Evolutionary conservation across 1,284 basidiomycete genomes (phyloP), one percentile per base, ranked within the genome.

Genomic region (Tylopilus sp.): DNA sequence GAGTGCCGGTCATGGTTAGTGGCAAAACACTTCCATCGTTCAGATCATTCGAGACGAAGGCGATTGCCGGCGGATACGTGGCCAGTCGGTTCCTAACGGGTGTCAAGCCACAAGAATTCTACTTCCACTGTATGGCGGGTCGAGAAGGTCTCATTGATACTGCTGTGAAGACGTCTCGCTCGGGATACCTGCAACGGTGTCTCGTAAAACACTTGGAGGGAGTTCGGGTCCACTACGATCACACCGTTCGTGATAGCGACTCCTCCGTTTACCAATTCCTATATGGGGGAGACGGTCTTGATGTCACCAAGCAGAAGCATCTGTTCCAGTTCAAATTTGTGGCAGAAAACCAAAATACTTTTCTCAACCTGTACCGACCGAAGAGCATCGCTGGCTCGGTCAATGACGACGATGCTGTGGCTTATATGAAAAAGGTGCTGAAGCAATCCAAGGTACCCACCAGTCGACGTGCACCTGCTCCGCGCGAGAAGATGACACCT

Each of bases 51-150:
- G 97, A 99, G 71, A 99, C 97, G 5, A 89, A 86, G 49, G 93
- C 96, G 1, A 91, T 97, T 54, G 96, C 97, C 15, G 97, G 97
- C 69, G 97, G 97, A n/a, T 99, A 97, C 69, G 92, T 99, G 43
- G 93, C 92, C n/a, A 97, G 95, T 68, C 92, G 97, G 44, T 99
- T 99, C 82, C 81, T 99, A 75, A 99, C 97, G 16, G 97, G 97
- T 52, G 88, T 99, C 66, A 92, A 90, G 55, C 97, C 97, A 0
- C 97, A 99, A 68, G 97, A 99, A 70, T 99, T 97, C 74, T 99
- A 97, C 75, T 99, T 99, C 81, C 97, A 99, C 74, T 98, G 97
- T 70, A 99, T 99, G 97, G 95, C 97, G 52, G 97, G 97, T 46
- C 86, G 97, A 60, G 97, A 99, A 74, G 97, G 97, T 68, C 80